A percentile compares a stretch with the other conserved stretches of the same genome.
Evolutionary conservation across 371 early-diverging fungal species (phyloP).

Genomic region (Lichtheimia ornata): DNA sequence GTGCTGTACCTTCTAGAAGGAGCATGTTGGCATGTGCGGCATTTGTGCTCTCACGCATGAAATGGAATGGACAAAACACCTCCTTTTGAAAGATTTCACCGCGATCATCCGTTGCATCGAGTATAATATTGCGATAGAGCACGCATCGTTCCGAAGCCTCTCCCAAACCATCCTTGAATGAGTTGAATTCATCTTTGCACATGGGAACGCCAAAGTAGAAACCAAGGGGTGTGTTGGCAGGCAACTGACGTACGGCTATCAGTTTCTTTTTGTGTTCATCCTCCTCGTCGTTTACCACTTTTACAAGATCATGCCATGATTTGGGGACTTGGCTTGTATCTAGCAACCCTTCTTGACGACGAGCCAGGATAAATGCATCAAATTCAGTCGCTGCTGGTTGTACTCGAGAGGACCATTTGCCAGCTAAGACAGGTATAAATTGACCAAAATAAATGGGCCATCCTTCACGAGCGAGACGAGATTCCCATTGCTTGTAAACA

Average conservation of each 20-base stretch:
- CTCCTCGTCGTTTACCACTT: slow-evolving; percentile 13
- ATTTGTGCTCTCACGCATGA: slow-evolving; percentile 53
- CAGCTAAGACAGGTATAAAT: slow-evolving; percentile 24
- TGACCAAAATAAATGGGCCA: slow-evolving; percentile 80
- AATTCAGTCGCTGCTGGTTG: slow-evolving; percentile 19
- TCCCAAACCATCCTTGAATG: slow-evolving; percentile 77
- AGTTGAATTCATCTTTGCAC: slow-evolving; percentile 88
- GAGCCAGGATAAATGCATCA: slow-evolving; percentile 70
- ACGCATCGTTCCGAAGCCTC: slow-evolving; percentile 68
- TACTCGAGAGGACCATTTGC: neutral
- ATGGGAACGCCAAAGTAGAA: slow-evolving; percentile 94
- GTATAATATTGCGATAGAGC: slow-evolving; percentile 83
- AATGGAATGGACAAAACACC: slow-evolving; percentile 84
- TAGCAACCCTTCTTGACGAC: slow-evolving; percentile 59
- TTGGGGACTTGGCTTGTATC: slow-evolving; percentile 60
- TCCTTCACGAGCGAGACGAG: slow-evolving; percentile 61
- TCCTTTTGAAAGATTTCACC: slow-evolving; percentile 71
- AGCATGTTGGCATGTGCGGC: slow-evolving; percentile 56
- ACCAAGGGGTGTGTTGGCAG: slow-evolving; percentile 73
- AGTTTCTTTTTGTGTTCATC: slow-evolving; percentile 53
- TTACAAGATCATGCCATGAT: slow-evolving; percentile 53
- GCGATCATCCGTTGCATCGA: slow-evolving; percentile 82
- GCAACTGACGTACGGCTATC: slow-evolving; percentile 75
- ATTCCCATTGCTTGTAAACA: slow-evolving; percentile 76
- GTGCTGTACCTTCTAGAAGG: slow-evolving; percentile 71